phyloP scores from a whole-genome alignment of 2,329 filamentous ascomycete genomes.

The Basipetospora chlamydospora region DNA sequence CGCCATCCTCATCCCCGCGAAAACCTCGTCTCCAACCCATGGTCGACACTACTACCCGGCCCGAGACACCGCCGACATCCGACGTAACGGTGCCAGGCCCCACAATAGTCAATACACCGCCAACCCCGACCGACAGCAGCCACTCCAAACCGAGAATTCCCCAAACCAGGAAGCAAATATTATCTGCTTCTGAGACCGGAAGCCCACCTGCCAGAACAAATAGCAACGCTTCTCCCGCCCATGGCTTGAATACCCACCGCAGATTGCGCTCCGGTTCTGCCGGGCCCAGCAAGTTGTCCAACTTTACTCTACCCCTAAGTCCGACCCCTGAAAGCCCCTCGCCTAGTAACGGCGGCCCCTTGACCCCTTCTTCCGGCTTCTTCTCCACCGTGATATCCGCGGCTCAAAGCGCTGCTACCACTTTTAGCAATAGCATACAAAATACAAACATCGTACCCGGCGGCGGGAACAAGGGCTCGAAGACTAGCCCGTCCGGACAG shows the following conservation, averaged over 20 bases:
- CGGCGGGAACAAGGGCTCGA: neutral
- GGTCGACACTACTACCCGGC: conserved; percentile 18
- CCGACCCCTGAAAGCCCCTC: conserved; percentile 49
- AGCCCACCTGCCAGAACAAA: conserved; percentile 5
- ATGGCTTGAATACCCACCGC: conserved; percentile 1
- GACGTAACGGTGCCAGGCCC: conserved; percentile 33
- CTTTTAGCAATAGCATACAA: conserved; percentile 58
- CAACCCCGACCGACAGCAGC: conserved; percentile 41
- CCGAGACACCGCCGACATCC: conserved; percentile 32
- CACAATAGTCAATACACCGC: conserved; percentile 50
- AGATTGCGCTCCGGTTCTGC: conserved; percentile 15
- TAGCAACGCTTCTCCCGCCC: conserved; percentile 3
- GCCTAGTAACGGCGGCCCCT: neutral
- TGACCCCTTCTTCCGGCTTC: conserved; percentile 40
- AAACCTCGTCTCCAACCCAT: conserved; percentile 10
- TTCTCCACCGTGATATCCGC: conserved; percentile 89
- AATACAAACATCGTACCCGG: conserved; percentile 44
- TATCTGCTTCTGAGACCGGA: conserved; percentile 12
- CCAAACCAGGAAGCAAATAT: conserved; percentile 11
- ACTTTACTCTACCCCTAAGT: conserved; percentile 57
- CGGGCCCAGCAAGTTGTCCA: conserved; percentile 78
- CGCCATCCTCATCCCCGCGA: neutral
- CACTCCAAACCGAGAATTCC: conserved; percentile 6
- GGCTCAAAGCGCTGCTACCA: conserved; percentile 79
- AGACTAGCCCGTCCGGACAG: neutral